Base-by-base conservation (phyloP, 345 rosid species). In the Camelina neglecta region DNA sequence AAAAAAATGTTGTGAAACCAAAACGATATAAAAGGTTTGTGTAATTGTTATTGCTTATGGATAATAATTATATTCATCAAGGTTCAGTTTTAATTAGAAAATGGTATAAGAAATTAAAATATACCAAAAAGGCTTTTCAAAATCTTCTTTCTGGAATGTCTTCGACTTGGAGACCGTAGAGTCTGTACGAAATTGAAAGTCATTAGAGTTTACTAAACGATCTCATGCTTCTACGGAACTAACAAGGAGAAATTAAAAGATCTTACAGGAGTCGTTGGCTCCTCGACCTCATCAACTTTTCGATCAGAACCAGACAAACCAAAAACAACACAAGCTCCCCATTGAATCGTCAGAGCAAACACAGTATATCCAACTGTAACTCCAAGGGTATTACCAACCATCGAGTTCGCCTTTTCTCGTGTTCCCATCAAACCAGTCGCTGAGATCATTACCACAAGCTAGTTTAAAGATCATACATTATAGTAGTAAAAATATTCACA, bases 291-390 rank as follows among this genome's bases (percentile, higher is more conserved):
- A 2, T 41, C 12, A 41, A 2, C 12, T 41, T 41, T 41, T 41
- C 12, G 45, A 41, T 41, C 45, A 41, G 45, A 41, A 41, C 69
- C 62, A 62, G 80, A 18, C 13, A 77, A 61, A 58, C 76, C 80
- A 10, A 71, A 77, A 36, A 77, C 41, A 69, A 77, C 65, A 77
- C 80, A 77, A 71, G 76, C 67, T 64, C 80, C 76, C 72, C 80
- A 77, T 31, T 77, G 75, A 10, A 77, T 47, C 2, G 80, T 77
- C 44, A 77, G 50, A 54, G 75, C 76, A 65, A 77, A 77, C 38
- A 77, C 80, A 11, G 65, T 44, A 33, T 69, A 76, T 70, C 60
- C 65, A 0, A 70, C 80, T 8, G 75, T 69, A 47, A 71, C 71
- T 65, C 72, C 80, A 55, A 77, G 55, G 6, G 42, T 65, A 49